Percentiles rank a stretch among this genome's conserved stretches.
These are phyloP conservation scores for Mycena albidolilacea DNA, from an alignment of 768 basidiomycete species.

Conservation along the genomic window DNA sequence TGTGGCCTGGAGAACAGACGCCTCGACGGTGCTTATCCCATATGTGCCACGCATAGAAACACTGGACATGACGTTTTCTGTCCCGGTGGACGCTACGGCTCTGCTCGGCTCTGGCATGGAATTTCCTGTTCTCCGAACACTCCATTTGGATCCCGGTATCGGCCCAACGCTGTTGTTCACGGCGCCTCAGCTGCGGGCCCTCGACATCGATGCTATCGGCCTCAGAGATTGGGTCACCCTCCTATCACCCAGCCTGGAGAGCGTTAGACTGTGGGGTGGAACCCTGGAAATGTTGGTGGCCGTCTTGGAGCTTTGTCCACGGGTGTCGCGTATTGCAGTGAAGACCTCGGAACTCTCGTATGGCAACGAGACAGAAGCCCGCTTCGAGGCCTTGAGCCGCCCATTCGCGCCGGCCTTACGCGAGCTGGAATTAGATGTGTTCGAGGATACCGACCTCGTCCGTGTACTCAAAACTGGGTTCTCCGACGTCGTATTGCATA, in stretches of 20 bases:
- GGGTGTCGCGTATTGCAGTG: background rate
- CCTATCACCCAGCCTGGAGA: background rate
- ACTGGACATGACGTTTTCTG: background rate
- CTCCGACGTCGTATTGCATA: background rate
- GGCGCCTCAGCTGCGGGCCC: slow-evolving; percentile 1
- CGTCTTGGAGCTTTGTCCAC: background rate
- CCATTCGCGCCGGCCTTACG: slow-evolving; percentile 15
- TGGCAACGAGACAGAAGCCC: background rate
- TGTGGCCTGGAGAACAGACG: too few species aligned
- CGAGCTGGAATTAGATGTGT: slow-evolving; percentile 7
- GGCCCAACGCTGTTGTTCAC: background rate
- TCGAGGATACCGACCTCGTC: background rate
- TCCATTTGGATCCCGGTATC: background rate
- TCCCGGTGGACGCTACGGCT: background rate
- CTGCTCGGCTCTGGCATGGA: background rate
- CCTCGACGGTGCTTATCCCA: background rate
- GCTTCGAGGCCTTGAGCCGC: background rate
- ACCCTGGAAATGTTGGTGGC: background rate
- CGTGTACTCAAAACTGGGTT: slow-evolving; percentile 4
- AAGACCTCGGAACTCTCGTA: background rate
- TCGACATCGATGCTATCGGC: background rate
- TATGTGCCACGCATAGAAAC: slow-evolving; percentile 17
- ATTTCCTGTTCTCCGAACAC: slow-evolving; percentile 9
- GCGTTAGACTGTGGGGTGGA: background rate
- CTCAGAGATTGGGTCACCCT: background rate